phyloP scores from a whole-genome alignment of 495 filamentous ascomycete genomes.

The Penicilliopsis zonata region DNA sequence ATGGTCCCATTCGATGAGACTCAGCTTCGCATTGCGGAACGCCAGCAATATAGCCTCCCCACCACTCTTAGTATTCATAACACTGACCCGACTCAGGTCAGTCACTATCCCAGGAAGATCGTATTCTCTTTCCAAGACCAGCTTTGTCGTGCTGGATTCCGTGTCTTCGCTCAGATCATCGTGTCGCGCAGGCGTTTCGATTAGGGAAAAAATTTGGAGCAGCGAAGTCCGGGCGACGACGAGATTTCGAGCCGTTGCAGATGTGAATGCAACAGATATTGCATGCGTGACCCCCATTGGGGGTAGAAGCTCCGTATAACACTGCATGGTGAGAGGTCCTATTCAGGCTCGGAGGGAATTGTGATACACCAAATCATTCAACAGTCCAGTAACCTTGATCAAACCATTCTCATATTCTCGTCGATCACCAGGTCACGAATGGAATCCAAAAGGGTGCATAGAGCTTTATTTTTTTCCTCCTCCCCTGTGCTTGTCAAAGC shows the following conservation, averaged over 20 bases:
- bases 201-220: constrained; percentile 67
- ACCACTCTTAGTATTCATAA: constrained; percentile 56
- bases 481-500: no score
- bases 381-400: no score
- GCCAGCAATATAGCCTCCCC: constrained; percentile 76
- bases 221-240: constrained; percentile 81
- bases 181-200: constrained; percentile 19
- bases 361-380: no score
- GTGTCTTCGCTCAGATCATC: constrained; percentile 36
- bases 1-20: constrained; percentile 89
- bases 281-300: constrained; percentile 90
- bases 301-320: constrained; percentile 84
- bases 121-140: constrained; percentile 81
- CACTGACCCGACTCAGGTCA: constrained; percentile 65
- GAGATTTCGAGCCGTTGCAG: constrained; percentile 66
- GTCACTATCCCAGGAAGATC: constrained; percentile 71
- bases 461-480: no score
- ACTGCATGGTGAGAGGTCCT: constrained; percentile 50
- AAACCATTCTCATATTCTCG: no score
- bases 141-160: constrained; percentile 45
- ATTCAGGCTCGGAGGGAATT: no score
- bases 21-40: constrained; percentile 82
- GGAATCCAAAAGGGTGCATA: no score
- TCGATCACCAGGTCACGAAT: no score
- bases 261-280: constrained; percentile 63